Percentiles rank a stretch among this genome's conserved stretches.
phyloP scores from a whole-genome alignment of 345 rosid genomes.

The Ailanthus altissimus region DNA sequence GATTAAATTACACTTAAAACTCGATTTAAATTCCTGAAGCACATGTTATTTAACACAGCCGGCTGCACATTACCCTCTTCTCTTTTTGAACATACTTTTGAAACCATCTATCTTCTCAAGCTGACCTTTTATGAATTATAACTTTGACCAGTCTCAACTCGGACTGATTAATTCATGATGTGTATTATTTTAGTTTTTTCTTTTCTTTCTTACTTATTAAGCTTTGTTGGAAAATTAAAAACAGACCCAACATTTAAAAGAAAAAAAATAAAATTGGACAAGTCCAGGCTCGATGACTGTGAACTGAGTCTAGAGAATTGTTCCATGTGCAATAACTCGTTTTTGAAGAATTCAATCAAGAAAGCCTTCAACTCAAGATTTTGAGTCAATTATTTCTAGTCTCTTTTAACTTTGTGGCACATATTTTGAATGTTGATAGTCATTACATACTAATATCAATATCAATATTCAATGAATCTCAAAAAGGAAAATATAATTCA shows the following conservation, averaged over 20 bases:
- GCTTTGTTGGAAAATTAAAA: neutral
- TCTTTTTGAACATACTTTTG: too few species aligned
- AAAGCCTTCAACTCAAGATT: neutral
- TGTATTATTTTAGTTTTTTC: neutral
- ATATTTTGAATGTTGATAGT: constrained; percentile 4
- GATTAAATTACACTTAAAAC: too few species aligned
- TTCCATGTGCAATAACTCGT: neutral
- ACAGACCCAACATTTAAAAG: too few species aligned
- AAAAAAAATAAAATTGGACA: neutral
- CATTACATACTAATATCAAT: too few species aligned
- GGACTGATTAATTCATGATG: too few species aligned
- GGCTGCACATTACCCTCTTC: too few species aligned
- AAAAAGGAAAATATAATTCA: too few species aligned
- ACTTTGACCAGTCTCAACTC: neutral
- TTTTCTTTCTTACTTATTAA: too few species aligned
- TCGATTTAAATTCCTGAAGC: too few species aligned
- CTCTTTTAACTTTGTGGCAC: neutral
- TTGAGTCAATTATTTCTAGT: constrained; percentile 4
- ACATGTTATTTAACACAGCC: too few species aligned
- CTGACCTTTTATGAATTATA: too few species aligned
- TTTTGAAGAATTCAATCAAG: neutral
- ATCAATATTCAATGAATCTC: neutral
- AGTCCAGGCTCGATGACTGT: neutral
- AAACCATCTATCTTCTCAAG: too few species aligned
- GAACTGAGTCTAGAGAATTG: neutral